phyloP scores from a whole-genome alignment of 2,329 filamentous ascomycete species.

The Sporothrix euskadiensis region DNA sequence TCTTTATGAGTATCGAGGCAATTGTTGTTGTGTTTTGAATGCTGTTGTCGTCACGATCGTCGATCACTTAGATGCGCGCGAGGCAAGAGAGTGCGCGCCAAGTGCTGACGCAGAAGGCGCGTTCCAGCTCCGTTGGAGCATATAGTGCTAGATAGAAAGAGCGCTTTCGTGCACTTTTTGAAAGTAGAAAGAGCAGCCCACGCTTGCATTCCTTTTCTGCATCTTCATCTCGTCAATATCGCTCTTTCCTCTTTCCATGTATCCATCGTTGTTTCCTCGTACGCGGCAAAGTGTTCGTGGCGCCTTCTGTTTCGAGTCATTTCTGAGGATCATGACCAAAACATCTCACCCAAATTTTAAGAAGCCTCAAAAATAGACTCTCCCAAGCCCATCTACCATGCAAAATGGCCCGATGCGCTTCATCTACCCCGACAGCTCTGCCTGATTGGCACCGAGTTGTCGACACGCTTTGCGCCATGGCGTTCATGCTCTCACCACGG shows the following conservation, averaged over 20 bases:
- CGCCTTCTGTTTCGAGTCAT: constrained; percentile 1
- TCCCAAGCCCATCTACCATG: not conserved
- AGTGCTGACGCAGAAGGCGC: not conserved
- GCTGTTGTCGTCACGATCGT: not conserved
- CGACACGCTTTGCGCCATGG: not conserved
- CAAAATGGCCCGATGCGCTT: not conserved
- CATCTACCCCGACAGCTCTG: not conserved
- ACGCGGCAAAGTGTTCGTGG: not conserved
- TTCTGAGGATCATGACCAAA: not conserved
- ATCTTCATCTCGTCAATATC: not conserved
- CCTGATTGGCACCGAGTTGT: not conserved
- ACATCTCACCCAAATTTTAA: not conserved
- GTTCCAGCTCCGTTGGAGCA: not conserved
- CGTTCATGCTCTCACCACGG: not conserved
- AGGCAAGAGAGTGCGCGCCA: not conserved
- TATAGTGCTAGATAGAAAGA: not conserved
- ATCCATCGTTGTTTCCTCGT: not conserved
- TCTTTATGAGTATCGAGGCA: not conserved
- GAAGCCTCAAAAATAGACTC: constrained; percentile 7
- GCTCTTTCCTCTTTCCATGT: not conserved
- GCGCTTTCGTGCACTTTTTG: not conserved
- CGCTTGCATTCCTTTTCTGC: not conserved
- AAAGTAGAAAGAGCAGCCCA: constrained; percentile 10
- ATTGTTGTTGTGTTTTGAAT: not conserved
- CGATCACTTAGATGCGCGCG: not conserved